Percentiles rank a stretch among this genome's conserved stretches.
These are phyloP conservation scores for Fusarium temperatum DNA, from an alignment of 2,329 filamentous ascomycete genomes.

Conservation along the genomic window DNA sequence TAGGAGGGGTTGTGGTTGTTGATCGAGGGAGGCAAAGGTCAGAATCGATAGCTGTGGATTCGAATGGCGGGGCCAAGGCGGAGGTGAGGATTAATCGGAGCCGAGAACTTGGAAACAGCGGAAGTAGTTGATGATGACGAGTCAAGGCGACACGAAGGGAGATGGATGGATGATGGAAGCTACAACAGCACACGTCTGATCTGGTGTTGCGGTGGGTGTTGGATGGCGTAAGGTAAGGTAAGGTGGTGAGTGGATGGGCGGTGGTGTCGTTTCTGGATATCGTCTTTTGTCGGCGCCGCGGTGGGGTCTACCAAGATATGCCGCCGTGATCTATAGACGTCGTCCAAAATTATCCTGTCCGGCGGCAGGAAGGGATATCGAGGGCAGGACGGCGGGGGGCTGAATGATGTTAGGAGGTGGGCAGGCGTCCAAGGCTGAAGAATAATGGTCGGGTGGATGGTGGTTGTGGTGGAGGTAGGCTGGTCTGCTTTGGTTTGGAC, in stretches of 20 bases:
- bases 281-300: constrained; percentile 37
- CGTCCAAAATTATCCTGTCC: constrained; percentile 25
- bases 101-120: constrained; percentile 15
- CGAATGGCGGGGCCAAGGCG: constrained; percentile 34
- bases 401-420: constrained; percentile 29
- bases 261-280: constrained; percentile 39
- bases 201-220: constrained; percentile 34
- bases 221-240: constrained; percentile 19
- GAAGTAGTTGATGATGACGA: constrained; percentile 19
- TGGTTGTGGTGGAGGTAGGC: constrained; percentile 2
- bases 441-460: constrained; percentile 17
- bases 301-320: constrained; percentile 37
- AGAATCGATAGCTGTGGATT: constrained; percentile 28
- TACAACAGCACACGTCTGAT: constrained; percentile 33
- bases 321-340: constrained; percentile 25
- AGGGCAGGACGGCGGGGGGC: constrained; percentile 12
- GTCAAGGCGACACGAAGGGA: constrained; percentile 18
- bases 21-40: constrained; percentile 35
- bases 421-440: constrained; percentile 34
- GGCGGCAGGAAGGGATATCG: constrained; percentile 16
- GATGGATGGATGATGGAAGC: constrained; percentile 30
- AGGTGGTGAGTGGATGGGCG: constrained; percentile 22
- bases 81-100: constrained; percentile 28
- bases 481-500: constrained; percentile 13
- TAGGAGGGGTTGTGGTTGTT: constrained; percentile 36